Conservation (phyloP, 2,329 filamentous ascomycete species). For the Diaporthe citriasiana region DNA sequence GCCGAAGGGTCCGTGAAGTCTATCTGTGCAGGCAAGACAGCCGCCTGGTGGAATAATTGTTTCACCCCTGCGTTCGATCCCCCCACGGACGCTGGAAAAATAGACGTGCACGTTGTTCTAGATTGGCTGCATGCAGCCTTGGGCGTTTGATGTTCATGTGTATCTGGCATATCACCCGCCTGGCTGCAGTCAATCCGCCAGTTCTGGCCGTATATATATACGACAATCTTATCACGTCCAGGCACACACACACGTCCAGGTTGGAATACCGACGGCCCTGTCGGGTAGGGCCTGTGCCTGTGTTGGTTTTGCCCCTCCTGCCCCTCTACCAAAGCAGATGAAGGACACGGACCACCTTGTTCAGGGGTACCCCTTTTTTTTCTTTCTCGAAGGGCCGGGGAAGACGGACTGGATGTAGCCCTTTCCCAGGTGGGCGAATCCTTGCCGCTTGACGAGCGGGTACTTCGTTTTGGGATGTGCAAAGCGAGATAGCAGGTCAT, state of each 20-base stretch:
- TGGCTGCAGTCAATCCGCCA: neutral
- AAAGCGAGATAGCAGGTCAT: slow-evolving; percentile 20
- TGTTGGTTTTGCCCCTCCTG: neutral
- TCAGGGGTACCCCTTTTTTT: slow-evolving; percentile 24
- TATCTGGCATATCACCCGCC: neutral
- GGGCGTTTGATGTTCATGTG: slow-evolving; percentile 11
- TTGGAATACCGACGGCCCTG: neutral
- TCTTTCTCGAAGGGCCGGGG: slow-evolving; percentile 31
- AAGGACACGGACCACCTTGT: slow-evolving; percentile 17
- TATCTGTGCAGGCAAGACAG: slow-evolving; percentile 22
- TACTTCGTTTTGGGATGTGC: neutral
- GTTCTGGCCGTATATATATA: neutral
- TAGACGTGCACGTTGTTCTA: too few relatives aligned
- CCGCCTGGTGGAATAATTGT: slow-evolving; percentile 12
- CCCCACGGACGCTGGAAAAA: neutral
- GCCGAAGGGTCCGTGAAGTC: slow-evolving; percentile 5
- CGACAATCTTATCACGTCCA: slow-evolving; percentile 20
- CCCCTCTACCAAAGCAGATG: neutral
- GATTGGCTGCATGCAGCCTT: neutral
- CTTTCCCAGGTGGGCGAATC: slow-evolving; percentile 13
- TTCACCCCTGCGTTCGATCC: neutral
- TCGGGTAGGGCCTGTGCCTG: neutral
- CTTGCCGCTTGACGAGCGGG: slow-evolving; percentile 6
- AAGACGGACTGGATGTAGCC: slow-evolving; percentile 28
- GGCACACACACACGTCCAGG: neutral